Percentiles rank a stretch among this genome's conserved stretches.
Evolutionary conservation across 306 rosid species (phyloP).

Genomic region (Castanospermum australe): DNA sequence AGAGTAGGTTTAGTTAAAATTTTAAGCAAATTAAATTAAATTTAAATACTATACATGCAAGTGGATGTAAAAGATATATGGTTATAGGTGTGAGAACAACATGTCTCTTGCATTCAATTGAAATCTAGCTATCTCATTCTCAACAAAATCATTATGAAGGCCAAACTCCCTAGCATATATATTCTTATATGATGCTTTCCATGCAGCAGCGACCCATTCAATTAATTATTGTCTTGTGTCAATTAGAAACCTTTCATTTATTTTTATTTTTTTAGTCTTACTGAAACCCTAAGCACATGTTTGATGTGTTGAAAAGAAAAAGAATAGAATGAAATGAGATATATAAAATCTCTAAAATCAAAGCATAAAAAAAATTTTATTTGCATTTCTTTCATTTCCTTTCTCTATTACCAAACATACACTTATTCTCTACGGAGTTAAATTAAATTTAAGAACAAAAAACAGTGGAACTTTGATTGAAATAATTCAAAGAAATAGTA

Average conservation of each 20-base stretch:
- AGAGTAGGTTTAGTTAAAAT: background rate
- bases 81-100: background rate
- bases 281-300: too few relatives aligned
- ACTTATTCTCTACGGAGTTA: background rate
- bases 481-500: background rate
- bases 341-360: too few relatives aligned
- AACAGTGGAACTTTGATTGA: background rate
- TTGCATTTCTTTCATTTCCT: too few relatives aligned
- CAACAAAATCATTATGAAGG: background rate
- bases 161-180: background rate
- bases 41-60: background rate
- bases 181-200: background rate
- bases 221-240: background rate
- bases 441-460: background rate
- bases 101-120: background rate
- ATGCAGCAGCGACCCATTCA: background rate
- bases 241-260: background rate
- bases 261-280: background rate
- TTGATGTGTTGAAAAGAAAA: too few relatives aligned
- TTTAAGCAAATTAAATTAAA: background rate
- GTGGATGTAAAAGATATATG: background rate
- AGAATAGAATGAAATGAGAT: too few relatives aligned
- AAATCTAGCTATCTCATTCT: too few relatives aligned
- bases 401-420: too few relatives aligned
- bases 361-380: too few relatives aligned